Conservation (phyloP, 306 rosid species). For the Lotus japonicus region DNA sequence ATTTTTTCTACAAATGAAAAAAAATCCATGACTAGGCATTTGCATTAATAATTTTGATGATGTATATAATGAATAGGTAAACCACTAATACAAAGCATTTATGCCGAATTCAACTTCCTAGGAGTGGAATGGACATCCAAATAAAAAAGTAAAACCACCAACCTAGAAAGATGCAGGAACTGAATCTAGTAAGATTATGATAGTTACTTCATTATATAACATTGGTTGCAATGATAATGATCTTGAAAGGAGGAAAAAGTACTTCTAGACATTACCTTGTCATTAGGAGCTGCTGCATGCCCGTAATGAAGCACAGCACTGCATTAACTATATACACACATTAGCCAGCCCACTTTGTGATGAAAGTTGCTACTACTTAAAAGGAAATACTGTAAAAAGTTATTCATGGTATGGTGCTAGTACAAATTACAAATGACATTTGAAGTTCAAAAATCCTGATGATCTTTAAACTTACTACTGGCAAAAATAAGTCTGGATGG, state of each 20-base stretch:
- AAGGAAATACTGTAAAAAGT: neutral
- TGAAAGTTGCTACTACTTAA: neutral
- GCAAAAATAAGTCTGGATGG: constrained; percentile 2
- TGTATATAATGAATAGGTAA: too few species aligned
- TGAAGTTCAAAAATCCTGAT: neutral
- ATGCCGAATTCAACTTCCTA: too few species aligned
- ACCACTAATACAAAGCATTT: too few species aligned
- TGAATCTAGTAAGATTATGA: neutral
- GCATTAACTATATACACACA: constrained; percentile 25
- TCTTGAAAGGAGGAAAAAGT: neutral
- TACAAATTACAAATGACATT: neutral
- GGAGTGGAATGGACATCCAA: too few species aligned
- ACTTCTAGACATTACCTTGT: constrained; percentile 42
- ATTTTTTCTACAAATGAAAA: too few species aligned
- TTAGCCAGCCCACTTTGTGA: constrained; percentile 16
- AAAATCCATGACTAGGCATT: too few species aligned
- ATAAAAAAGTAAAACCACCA: too few species aligned
- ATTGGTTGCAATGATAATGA: neutral
- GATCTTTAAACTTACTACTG: neutral
- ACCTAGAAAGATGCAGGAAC: neutral
- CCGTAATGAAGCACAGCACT: constrained; percentile 93
- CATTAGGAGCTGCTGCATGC: constrained; percentile 96
- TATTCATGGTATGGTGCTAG: neutral
- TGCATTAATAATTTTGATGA: too few species aligned
- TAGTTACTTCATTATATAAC: neutral